Conservation (phyloP, 176 grass and related monocot genomes). For the Eremochloa ophiuroides region DNA sequence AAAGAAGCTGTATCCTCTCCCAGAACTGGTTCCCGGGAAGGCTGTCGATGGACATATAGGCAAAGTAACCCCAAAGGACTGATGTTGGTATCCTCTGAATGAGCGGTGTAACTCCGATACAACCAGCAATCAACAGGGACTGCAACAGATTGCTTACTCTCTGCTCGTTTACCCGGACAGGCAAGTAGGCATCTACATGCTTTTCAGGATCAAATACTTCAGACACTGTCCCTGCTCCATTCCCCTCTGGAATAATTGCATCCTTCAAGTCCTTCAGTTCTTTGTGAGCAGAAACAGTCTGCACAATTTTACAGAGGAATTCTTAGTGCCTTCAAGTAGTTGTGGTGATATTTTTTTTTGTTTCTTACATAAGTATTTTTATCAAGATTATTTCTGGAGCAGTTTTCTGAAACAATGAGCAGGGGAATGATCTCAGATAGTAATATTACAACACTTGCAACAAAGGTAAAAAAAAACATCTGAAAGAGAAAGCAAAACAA, state of each 20-base stretch:
- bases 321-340: background rate
- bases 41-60: constrained; percentile 86
- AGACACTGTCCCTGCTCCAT: constrained; percentile 27
- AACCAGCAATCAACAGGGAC: constrained; percentile 69
- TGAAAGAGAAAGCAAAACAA: background rate
- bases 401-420: background rate
- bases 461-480: background rate
- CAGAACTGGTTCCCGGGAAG: constrained; percentile 91
- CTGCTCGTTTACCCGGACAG: constrained; percentile 82
- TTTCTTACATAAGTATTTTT: background rate
- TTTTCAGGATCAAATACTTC: constrained; percentile 71
- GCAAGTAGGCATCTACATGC: constrained; percentile 77
- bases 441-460: background rate
- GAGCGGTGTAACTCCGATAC: constrained; percentile 60
- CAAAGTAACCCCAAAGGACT: constrained; percentile 91
- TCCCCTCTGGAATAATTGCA: constrained; percentile 42
- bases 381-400: background rate
- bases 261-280: constrained; percentile 75
- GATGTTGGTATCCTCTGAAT: constrained; percentile 87
- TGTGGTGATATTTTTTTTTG: background rate
- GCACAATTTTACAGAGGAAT: constrained; percentile 15
- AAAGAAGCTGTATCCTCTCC: constrained; percentile 70
- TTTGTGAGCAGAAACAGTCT: constrained; percentile 43
- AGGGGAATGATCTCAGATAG: background rate
- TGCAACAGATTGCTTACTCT: constrained; percentile 83